Evolutionary conservation across 1,139 yeast genomes (phyloP).

Genomic region (Wickerhamiella infanticola): DNA sequence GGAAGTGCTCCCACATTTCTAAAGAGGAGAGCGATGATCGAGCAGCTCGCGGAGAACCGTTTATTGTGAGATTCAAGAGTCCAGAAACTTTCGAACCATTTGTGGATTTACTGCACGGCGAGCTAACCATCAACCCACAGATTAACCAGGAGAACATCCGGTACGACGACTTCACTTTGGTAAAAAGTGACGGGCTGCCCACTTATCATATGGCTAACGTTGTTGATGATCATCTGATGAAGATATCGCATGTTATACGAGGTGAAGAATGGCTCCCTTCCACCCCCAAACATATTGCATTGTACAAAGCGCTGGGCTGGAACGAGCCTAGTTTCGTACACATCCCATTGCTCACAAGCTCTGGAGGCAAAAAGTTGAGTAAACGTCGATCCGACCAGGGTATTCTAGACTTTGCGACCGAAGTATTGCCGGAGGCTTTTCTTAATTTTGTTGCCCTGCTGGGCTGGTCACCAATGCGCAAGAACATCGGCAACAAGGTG

Average conservation of each 20-base stretch:
- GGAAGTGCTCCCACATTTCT: slow-evolving; percentile 45
- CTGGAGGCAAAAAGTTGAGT: slow-evolving; percentile 63
- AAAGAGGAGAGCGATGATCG: slow-evolving; percentile 28
- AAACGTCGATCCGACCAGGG: slow-evolving; percentile 77
- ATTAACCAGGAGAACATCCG: slow-evolving; percentile 50
- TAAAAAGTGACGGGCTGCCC: slow-evolving; percentile 87
- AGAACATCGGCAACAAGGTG: slow-evolving; percentile 28
- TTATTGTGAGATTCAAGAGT: slow-evolving; percentile 32
- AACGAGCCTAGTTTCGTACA: slow-evolving; percentile 67
- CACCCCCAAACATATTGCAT: slow-evolving; percentile 83
- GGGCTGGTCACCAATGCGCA: slow-evolving; percentile 85
- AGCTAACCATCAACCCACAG: slow-evolving; percentile 64
- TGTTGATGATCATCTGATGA: slow-evolving; percentile 86
- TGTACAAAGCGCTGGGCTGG: slow-evolving; percentile 85
- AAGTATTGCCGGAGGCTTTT: slow-evolving; percentile 71
- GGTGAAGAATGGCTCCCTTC: slow-evolving; percentile 98
- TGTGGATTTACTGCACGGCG: slow-evolving; percentile 63
- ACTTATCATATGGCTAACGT: slow-evolving; percentile 96
- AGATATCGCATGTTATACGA: slow-evolving; percentile 81
- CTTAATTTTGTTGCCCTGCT: slow-evolving; percentile 76
- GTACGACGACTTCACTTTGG: slow-evolving; percentile 74
- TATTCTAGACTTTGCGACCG: slow-evolving; percentile 15
- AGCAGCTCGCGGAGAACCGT: slow-evolving; percentile 23
- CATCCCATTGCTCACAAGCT: slow-evolving; percentile 69
- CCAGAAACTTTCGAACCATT: slow-evolving; percentile 58